phyloP scores from a whole-genome alignment of 768 basidiomycete species.

The Suillus subluteus region DNA sequence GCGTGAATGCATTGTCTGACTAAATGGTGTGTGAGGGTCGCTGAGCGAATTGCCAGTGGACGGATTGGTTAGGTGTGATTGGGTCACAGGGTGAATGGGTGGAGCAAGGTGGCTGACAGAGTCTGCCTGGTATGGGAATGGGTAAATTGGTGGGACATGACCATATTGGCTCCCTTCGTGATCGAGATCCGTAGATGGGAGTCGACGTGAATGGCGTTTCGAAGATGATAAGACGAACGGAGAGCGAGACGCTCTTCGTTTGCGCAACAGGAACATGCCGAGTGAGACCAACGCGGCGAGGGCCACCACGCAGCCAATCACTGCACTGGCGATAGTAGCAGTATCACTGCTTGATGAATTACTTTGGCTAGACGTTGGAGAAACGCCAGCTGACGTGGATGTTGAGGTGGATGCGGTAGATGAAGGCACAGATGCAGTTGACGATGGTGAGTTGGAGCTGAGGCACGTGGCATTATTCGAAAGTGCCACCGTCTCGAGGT shows the following conservation, averaged over 20 bases:
- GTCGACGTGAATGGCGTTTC: constrained; percentile 34
- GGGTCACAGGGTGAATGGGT: constrained; percentile 10
- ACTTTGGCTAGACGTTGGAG: constrained; percentile 23
- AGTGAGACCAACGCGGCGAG: constrained; percentile 55
- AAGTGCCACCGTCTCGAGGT: constrained; percentile 48
- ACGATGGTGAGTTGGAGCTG: constrained; percentile 53
- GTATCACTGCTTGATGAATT: constrained; percentile 39
- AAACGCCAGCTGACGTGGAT: constrained; percentile 19
- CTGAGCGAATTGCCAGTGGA: constrained; percentile 9
- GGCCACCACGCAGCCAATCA: constrained; percentile 56
- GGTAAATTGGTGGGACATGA: constrained; percentile 39
- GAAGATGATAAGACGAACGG: constrained; percentile 34
- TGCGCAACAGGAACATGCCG: constrained; percentile 52
- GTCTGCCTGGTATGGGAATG: constrained; percentile 35
- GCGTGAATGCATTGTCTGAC: constrained; percentile 20
- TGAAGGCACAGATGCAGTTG: constrained; percentile 40
- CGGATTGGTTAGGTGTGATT: constrained; percentile 11
- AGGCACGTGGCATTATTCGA: constrained; percentile 58
- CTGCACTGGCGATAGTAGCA: constrained; percentile 50
- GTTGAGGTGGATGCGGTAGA: constrained; percentile 23
- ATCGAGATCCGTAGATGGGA: constrained; percentile 45
- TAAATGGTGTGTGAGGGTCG: constrained; percentile 8
- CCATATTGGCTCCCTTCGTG: constrained; percentile 24
- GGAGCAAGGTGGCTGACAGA: constrained; percentile 22
- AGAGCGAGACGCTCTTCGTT: constrained; percentile 24